Conservation (phyloP, 176 grass and related monocot species). For the Triticum urartu region DNA sequence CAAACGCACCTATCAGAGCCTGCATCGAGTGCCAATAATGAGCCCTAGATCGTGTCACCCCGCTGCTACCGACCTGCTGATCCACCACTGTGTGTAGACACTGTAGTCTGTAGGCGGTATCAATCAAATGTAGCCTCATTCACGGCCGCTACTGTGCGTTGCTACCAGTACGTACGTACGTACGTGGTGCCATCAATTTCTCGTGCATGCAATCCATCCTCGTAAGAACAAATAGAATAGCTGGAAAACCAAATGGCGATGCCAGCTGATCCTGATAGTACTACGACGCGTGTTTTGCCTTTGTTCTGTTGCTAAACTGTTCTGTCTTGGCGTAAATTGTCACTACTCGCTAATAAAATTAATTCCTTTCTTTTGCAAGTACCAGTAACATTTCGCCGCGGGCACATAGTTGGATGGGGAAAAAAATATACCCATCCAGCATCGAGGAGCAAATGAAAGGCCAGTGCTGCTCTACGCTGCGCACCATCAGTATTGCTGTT, state of each 20-base stretch:
- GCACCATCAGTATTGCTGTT: neutral
- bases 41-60: slow-evolving; percentile 3
- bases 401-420: too few species aligned
- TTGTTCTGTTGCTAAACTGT: neutral
- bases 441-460: neutral
- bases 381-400: too few species aligned
- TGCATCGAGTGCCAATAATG: slow-evolving; percentile 5
- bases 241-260: too few species aligned
- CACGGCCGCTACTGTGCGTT: too few species aligned
- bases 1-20: neutral
- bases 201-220: neutral
- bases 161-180: neutral
- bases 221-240: too few species aligned
- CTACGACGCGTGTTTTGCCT: neutral
- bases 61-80: neutral
- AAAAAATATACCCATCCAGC: too few species aligned
- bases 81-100: neutral
- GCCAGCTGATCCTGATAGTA: too few species aligned
- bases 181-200: neutral
- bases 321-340: too few species aligned
- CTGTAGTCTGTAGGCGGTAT: neutral
- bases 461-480: neutral
- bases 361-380: too few species aligned
- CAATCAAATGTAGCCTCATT: neutral
- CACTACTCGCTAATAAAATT: too few species aligned